These are phyloP conservation scores for Yamadazyma laniorum DNA, from an alignment of 805 yeast genomes.

Conservation along the genomic window DNA sequence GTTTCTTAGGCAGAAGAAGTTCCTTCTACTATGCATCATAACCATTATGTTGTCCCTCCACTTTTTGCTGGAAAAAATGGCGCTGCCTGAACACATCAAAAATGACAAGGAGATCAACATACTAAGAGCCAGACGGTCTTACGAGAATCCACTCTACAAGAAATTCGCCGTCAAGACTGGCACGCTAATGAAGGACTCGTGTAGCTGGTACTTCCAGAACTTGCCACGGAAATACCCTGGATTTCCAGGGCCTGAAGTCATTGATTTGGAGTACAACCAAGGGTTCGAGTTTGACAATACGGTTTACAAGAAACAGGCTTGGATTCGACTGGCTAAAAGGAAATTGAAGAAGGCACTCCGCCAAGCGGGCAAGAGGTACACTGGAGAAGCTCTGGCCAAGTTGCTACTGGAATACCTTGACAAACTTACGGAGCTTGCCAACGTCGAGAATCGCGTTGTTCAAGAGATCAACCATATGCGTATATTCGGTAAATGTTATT, in stretches of 20 bases:
- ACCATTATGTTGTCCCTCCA: background rate
- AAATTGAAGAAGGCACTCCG: constrained; percentile 15
- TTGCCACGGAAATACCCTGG: constrained; percentile 10
- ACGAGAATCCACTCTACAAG: constrained; percentile 18
- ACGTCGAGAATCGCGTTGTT: constrained; percentile 18
- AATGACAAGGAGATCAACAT: constrained; percentile 8
- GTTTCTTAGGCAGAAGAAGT: background rate
- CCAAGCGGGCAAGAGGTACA: constrained; percentile 13
- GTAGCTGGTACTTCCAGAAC: constrained; percentile 19
- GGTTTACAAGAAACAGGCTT: constrained; percentile 25
- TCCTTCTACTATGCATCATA: background rate
- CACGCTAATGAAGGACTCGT: constrained; percentile 9
- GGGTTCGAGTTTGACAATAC: constrained; percentile 16
- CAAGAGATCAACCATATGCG: constrained; percentile 22
- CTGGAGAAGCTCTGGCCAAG: constrained; percentile 13
- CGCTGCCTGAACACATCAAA: background rate
- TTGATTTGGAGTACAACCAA: constrained; percentile 12
- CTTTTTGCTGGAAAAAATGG: constrained; percentile 2
- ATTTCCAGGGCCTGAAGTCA: constrained; percentile 7
- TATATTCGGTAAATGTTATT: constrained; percentile 27
- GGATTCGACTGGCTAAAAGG: constrained; percentile 23
- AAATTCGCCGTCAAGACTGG: constrained; percentile 10
- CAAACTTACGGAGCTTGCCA: constrained; percentile 7
- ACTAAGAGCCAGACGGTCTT: constrained; percentile 10
- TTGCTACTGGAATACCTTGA: constrained; percentile 13